These are phyloP conservation scores for Cryptococcus hybrid DNA, from an alignment of 1,284 basidiomycete species.

Conservation along the genomic window DNA sequence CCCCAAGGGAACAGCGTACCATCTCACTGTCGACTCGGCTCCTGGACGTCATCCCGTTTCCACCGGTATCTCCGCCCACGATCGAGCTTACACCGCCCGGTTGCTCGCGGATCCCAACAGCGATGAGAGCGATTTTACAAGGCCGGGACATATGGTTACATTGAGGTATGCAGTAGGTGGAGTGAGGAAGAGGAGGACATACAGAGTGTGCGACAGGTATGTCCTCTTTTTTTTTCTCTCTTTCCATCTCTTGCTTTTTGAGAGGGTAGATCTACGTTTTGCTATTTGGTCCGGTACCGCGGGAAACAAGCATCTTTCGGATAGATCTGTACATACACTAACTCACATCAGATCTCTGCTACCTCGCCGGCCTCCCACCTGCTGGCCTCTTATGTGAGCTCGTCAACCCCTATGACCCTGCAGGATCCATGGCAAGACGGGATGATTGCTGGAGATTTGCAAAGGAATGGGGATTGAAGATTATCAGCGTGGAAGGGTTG, in stretches of 20 bases:
- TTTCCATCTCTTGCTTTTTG: no score
- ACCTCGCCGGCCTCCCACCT: slow-evolving; percentile 68
- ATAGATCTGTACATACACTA: neutral
- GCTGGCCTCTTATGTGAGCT: slow-evolving; percentile 93
- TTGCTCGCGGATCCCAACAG: slow-evolving; percentile 64
- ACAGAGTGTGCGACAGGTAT: slow-evolving; percentile 80
- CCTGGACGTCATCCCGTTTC: slow-evolving; percentile 52
- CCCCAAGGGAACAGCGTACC: slow-evolving; percentile 90
- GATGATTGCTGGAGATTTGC: slow-evolving; percentile 93
- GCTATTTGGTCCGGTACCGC: no score
- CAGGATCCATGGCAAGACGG: slow-evolving; percentile 91
- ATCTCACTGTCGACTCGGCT: slow-evolving; percentile 92
- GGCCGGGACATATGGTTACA: slow-evolving; percentile 95
- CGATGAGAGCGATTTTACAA: slow-evolving; percentile 73
- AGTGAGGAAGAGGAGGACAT: slow-evolving; percentile 79
- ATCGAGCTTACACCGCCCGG: slow-evolving; percentile 82
- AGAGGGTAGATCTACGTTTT: no score
- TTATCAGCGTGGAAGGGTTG: slow-evolving; percentile 83
- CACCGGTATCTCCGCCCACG: slow-evolving; percentile 96
- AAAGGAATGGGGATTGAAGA: slow-evolving; percentile 84
- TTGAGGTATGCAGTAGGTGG: slow-evolving; percentile 84
- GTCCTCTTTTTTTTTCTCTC: neutral
- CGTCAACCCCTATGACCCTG: slow-evolving; percentile 81
- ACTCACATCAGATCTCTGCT: slow-evolving; percentile 67
- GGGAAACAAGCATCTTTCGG: neutral